phyloP scores from a whole-genome alignment of 805 yeast genomes.

The Candida koratica region DNA sequence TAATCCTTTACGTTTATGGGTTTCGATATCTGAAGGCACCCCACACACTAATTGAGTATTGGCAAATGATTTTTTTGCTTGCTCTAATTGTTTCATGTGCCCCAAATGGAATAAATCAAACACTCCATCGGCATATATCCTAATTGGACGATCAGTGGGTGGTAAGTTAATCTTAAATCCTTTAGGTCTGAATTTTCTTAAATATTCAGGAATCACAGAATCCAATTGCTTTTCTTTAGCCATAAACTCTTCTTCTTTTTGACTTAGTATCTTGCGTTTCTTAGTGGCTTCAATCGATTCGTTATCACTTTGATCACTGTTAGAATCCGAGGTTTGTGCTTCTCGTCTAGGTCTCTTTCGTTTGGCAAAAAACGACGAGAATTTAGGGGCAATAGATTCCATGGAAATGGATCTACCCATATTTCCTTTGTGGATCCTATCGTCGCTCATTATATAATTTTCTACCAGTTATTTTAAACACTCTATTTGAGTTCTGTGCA shows the following conservation, averaged over 20 bases:
- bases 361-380: conserved; percentile 29
- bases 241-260: conserved; percentile 29
- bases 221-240: conserved; percentile 59
- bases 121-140: conserved; percentile 98
- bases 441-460: not conserved
- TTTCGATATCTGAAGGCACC: conserved; percentile 82
- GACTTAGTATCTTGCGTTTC: conserved; percentile 24
- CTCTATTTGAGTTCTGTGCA: conserved; percentile 2
- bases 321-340: conserved; percentile 15
- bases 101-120: conserved; percentile 96
- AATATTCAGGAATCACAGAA: conserved; percentile 61
- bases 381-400: conserved; percentile 37
- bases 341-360: conserved; percentile 20
- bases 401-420: conserved; percentile 37
- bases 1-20: conserved; percentile 88
- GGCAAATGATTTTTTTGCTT: conserved; percentile 87
- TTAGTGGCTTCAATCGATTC: conserved; percentile 18
- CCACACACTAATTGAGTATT: conserved; percentile 87
- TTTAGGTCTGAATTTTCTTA: conserved; percentile 71
- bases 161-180: conserved; percentile 81
- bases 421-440: conserved; percentile 5
- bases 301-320: conserved; percentile 12
- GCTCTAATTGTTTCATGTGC: conserved; percentile 96
- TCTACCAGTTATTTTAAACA: not conserved
- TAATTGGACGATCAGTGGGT: conserved; percentile 76